Evolutionary conservation across 1,284 basidiomycete genomes (phyloP).

Genomic region (Mycocalia duriaeana): DNA sequence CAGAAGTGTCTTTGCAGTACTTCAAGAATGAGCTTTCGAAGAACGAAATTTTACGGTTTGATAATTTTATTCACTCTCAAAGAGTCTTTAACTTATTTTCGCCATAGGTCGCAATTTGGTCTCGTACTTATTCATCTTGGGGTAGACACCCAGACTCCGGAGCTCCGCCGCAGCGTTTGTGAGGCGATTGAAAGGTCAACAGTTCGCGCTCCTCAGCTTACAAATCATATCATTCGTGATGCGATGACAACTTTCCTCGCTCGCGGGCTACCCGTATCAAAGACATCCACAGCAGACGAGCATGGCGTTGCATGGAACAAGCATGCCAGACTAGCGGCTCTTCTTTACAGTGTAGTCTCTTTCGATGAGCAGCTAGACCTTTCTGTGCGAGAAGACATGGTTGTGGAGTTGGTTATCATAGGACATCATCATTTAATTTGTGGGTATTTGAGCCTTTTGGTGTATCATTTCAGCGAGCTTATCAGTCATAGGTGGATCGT

Average conservation of each 20-base stretch:
- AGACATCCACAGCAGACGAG: conserved; percentile 9
- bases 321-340: conserved; percentile 41
- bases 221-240: conserved; percentile 51
- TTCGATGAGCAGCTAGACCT: conserved; percentile 36
- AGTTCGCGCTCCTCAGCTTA: conserved; percentile 36
- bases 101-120: conserved; percentile 60
- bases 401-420: conserved; percentile 60
- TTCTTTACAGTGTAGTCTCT: conserved; percentile 47
- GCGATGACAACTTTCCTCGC: conserved; percentile 45
- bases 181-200: conserved; percentile 36
- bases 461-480: conserved; percentile 1
- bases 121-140: conserved; percentile 64
- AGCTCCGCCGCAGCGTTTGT: conserved; percentile 48
- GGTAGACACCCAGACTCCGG: conserved; percentile 48
- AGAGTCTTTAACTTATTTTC: too few relatives aligned
- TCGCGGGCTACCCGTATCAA: conserved; percentile 22
- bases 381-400: conserved; percentile 34
- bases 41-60: conserved; percentile 54
- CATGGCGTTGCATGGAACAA: conserved; percentile 34
- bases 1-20: conserved; percentile 46
- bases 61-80: too few relatives aligned
- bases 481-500: conserved; percentile 37
- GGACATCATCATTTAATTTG: conserved; percentile 74
- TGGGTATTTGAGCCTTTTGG: conserved; percentile 17
- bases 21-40: conserved; percentile 52